These are phyloP conservation scores for Amanita exitialis DNA, from an alignment of 768 basidiomycete genomes.

Conservation along the genomic window DNA sequence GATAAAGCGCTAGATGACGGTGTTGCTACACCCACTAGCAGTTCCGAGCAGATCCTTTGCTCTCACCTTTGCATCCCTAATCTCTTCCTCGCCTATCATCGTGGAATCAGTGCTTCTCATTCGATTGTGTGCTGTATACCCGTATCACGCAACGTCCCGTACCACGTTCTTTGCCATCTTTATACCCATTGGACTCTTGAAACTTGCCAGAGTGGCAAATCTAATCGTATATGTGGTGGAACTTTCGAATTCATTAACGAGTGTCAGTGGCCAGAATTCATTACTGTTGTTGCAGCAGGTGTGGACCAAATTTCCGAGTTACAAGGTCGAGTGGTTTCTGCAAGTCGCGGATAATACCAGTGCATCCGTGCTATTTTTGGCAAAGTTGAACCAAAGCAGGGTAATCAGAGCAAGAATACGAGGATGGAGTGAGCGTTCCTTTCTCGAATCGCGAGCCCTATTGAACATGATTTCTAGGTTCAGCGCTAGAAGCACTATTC, in stretches of 20 bases:
- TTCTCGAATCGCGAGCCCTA: not conserved
- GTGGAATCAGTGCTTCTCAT: constrained; percentile 17
- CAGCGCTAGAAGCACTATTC: constrained; percentile 12
- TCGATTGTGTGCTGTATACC: constrained; percentile 14
- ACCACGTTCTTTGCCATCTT: constrained; percentile 9
- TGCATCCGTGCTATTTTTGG: constrained; percentile 13
- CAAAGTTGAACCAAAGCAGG: constrained; percentile 8
- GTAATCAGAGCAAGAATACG: not conserved
- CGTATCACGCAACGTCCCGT: constrained; percentile 7
- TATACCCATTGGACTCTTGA: constrained; percentile 10
- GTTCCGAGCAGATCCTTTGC: not conserved
- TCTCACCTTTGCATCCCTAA: constrained; percentile 7
- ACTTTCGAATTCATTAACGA: not conserved
- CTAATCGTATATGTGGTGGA: constrained; percentile 8
- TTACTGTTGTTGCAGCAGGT: not conserved
- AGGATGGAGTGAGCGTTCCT: not conserved
- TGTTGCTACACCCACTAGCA: not conserved
- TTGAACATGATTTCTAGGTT: constrained; percentile 5
- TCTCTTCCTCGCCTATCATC: constrained; percentile 10
- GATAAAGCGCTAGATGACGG: not conserved
- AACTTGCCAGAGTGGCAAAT: constrained; percentile 12
- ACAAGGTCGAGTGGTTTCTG: constrained; percentile 13
- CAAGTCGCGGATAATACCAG: constrained; percentile 12
- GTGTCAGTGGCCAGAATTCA: not conserved
- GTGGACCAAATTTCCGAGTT: constrained; percentile 5